Percentiles rank a stretch among this genome's conserved stretches.
Evolutionary conservation across 495 filamentous ascomycete species (phyloP).

Genomic region (Amorphotheca resinae): DNA sequence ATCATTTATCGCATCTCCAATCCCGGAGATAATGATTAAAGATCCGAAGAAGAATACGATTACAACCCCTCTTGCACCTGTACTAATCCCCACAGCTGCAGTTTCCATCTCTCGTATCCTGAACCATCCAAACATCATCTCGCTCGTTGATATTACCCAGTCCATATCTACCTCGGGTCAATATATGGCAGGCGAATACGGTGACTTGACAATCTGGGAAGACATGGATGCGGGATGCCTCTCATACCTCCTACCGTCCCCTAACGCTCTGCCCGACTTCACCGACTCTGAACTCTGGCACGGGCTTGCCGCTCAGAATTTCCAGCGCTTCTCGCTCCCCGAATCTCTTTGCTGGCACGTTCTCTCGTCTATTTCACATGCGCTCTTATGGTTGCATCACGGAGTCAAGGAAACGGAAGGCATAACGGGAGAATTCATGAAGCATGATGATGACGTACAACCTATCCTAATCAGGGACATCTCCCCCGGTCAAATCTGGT

Average conservation of each 20-base stretch:
- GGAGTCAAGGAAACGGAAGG: conserved; percentile 17
- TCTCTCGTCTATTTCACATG: conserved; percentile 8
- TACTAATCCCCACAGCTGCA: conserved; percentile 10
- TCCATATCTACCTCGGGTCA: neutral
- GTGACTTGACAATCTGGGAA: conserved; percentile 17
- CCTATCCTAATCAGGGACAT: conserved; percentile 34
- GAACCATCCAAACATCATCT: conserved; percentile 20
- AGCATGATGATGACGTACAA: conserved; percentile 28
- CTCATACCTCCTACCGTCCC: conserved; percentile 11
- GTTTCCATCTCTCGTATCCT: conserved; percentile 13
- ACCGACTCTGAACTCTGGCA: conserved; percentile 8
- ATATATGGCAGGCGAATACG: neutral
- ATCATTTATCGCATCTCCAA: conserved; percentile 12
- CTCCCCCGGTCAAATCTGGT: conserved; percentile 29
- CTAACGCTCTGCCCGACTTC: conserved; percentile 1
- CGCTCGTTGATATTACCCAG: conserved; percentile 13
- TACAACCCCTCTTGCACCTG: conserved; percentile 10
- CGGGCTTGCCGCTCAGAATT: conserved; percentile 8
- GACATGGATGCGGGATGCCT: conserved; percentile 18
- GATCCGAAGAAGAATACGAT: conserved; percentile 2
- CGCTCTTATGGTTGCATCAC: conserved; percentile 18
- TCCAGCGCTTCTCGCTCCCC: conserved; percentile 15
- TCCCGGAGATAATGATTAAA: conserved; percentile 2
- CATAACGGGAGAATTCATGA: conserved; percentile 9
- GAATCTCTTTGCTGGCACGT: conserved; percentile 21